Base-by-base conservation (phyloP, 257 asterid genomes). In the Solanum raphanifolium region DNA sequence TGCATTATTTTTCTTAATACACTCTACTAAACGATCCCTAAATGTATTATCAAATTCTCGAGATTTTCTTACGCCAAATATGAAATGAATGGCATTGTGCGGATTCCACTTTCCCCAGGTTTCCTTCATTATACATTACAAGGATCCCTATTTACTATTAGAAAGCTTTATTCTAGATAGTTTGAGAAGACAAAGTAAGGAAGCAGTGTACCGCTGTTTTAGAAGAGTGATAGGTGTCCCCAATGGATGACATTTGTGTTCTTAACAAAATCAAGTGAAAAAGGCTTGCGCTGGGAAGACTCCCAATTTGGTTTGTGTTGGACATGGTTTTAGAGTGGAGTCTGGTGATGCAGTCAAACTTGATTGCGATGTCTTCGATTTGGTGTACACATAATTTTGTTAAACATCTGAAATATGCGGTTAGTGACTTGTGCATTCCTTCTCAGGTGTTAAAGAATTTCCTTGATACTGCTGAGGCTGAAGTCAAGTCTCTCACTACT, bases 391-490 rank as follows among this genome's bases (percentile, higher is more conserved):
- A 15, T 41, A 79, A 79, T 79, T 79, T 46, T 46, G 66, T 79
- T 43, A 1, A 79, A 79, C 66, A 43, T 27, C 65, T 68, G 86
- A 62, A 87, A 13, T 87, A 48, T 34, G 68, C 88, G 83, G 48
- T 90, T 85, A 73, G 21, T 87, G 73, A 34, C 85, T 91, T 81
- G 78, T 86, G 88, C 89, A 39, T 78, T 38, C 58, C 87, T 88
- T 86, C 87, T 90, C 91, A 97, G 98, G 98, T 93, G 87, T 93
- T 97, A 92, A 97, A 95, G 93, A 90, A 84, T 91, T 97, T 95
- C 94, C 98, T 95, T 85, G 90, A 93, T 86, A 94, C 93, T 27
- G 99, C 98, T 62, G 98, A 95, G 91, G 98, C 97, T 88, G 98
- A 95, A 91, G 99, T 95, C 89, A 95, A 98, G 94, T 95, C 94